Evolutionary conservation across 1,139 yeast species (phyloP).

Genomic region (Pneumocystis carinii): DNA sequence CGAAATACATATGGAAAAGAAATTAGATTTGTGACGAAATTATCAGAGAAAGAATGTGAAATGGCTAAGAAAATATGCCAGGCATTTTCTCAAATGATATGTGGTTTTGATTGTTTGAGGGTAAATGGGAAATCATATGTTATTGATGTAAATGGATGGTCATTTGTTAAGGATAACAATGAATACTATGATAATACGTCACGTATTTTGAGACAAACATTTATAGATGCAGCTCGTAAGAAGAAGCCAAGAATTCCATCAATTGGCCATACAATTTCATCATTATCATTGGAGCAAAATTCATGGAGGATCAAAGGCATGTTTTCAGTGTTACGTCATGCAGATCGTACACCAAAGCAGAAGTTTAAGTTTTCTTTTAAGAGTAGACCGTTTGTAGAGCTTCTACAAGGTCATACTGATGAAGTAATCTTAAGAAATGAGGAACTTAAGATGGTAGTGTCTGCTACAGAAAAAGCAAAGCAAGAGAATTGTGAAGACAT

Average conservation of each 20-base stretch:
- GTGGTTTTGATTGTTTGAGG: constrained; percentile 89
- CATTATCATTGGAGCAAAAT: constrained; percentile 47
- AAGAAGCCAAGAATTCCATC: constrained; percentile 26
- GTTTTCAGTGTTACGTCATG: constrained; percentile 86
- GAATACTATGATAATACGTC: constrained; percentile 80
- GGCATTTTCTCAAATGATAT: constrained; percentile 83
- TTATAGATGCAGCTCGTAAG: constrained; percentile 44
- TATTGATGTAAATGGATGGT: constrained; percentile 95
- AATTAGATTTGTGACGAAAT: constrained; percentile 72
- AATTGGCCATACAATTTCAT: constrained; percentile 12
- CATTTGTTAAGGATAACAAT: constrained; percentile 86
- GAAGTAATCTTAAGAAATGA: constrained; percentile 87
- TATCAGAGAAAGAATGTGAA: constrained; percentile 54
- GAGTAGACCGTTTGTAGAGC: constrained; percentile 68
- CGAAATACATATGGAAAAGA: constrained; percentile 97
- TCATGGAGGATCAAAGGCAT: constrained; percentile 95
- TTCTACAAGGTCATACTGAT: constrained; percentile 85
- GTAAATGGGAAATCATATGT: constrained; percentile 82
- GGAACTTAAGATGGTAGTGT: constrained; percentile 71
- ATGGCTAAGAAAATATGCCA: constrained; percentile 68
- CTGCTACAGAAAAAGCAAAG: constrained; percentile 70
- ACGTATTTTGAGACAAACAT: constrained; percentile 56
- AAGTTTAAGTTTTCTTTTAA: constrained; percentile 91
- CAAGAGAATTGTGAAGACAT: constrained; percentile 66
- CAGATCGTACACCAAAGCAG: constrained; percentile 98